Percentiles rank a stretch among this genome's conserved stretches.
phyloP scores from a whole-genome alignment of 2,329 filamentous ascomycete genomes.

The Xylaria sp. region DNA sequence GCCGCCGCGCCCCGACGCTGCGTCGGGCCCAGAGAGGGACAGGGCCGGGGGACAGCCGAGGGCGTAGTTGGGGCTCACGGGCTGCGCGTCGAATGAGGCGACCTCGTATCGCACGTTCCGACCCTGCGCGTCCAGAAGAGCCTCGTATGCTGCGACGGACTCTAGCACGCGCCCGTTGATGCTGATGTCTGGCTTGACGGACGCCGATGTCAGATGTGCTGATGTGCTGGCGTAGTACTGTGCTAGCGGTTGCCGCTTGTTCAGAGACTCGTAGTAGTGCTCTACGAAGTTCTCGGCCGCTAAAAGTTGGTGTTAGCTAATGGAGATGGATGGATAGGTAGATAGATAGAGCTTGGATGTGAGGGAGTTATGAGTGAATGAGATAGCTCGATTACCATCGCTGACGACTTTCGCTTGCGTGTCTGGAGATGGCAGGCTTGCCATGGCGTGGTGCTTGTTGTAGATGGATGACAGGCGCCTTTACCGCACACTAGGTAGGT shows the following conservation, averaged over 20 bases:
- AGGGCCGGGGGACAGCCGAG: slow-evolving; percentile 64
- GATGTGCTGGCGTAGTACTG: slow-evolving; percentile 76
- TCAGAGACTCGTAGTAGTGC: slow-evolving; percentile 79
- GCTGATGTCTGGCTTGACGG: slow-evolving; percentile 72
- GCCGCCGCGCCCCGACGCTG: slow-evolving; percentile 39
- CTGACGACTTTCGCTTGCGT: slow-evolving; percentile 50
- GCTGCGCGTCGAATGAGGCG: slow-evolving; percentile 79
- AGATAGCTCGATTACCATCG: slow-evolving; percentile 46
- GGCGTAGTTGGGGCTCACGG: slow-evolving; percentile 75
- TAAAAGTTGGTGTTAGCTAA: slow-evolving; percentile 48
- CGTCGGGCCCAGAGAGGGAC: neutral
- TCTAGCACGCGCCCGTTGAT: slow-evolving; percentile 78
- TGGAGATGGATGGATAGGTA: neutral
- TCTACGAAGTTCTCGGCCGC: slow-evolving; percentile 78
- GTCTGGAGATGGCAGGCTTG: slow-evolving; percentile 40
- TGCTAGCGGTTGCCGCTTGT: slow-evolving; percentile 67
- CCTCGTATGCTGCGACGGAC: slow-evolving; percentile 72
- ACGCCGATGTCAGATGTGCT: slow-evolving; percentile 60
- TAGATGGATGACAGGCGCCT: neutral
- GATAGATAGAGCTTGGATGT: neutral
- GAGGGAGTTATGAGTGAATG: no score
- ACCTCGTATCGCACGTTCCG: slow-evolving; percentile 71
- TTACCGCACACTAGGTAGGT: neutral
- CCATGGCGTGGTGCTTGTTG: slow-evolving; percentile 35
- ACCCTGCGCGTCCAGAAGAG: slow-evolving; percentile 71